Evolutionary conservation across 768 basidiomycete species (phyloP).

Genomic region (Termitomyces sp.): DNA sequence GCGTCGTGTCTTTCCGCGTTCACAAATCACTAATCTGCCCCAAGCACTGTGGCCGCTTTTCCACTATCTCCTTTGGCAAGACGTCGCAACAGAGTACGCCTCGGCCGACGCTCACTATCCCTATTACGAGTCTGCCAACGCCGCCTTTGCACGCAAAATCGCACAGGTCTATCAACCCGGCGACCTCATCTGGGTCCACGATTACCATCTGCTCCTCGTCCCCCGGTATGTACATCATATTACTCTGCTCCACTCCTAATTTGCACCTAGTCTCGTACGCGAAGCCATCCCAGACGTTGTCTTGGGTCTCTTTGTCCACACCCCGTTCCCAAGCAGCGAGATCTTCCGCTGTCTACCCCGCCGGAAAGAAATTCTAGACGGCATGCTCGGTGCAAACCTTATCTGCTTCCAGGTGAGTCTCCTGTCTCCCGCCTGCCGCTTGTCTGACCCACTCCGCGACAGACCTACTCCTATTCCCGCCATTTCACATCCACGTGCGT

Average conservation of each 20-base stretch:
- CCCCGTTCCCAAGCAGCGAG: slow-evolving; percentile 95
- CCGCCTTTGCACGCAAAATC: slow-evolving; percentile 70
- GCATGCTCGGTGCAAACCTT: slow-evolving; percentile 95
- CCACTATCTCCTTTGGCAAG: slow-evolving; percentile 98
- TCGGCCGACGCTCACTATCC: slow-evolving; percentile 83
- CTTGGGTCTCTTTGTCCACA: slow-evolving; percentile 93
- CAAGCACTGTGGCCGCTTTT: slow-evolving; percentile 95
- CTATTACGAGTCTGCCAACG: slow-evolving; percentile 78
- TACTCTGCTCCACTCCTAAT: not conserved
- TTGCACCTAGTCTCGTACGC: slow-evolving; percentile 55
- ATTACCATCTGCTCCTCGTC: slow-evolving; percentile 93
- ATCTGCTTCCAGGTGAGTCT: slow-evolving; percentile 80
- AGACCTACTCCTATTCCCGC: slow-evolving; percentile 91
- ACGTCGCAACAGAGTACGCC: slow-evolving; percentile 85
- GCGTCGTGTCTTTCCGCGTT: slow-evolving; percentile 37
- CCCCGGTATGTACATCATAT: slow-evolving; percentile 40
- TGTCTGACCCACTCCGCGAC: not conserved
- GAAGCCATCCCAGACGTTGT: slow-evolving; percentile 61
- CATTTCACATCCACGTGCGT: slow-evolving; percentile 95
- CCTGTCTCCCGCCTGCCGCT: not conserved
- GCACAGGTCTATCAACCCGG: slow-evolving; percentile 76
- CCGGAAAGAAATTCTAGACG: slow-evolving; percentile 91
- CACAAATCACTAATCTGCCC: not conserved
- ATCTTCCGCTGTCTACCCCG: slow-evolving; percentile 92
- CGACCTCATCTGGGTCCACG: slow-evolving; percentile 93